Evolutionary conservation across 73 alveolate genomes (phyloP), one percentile per base, ranked within the genome.

Genomic region (Paramecium bursaria): DNA sequence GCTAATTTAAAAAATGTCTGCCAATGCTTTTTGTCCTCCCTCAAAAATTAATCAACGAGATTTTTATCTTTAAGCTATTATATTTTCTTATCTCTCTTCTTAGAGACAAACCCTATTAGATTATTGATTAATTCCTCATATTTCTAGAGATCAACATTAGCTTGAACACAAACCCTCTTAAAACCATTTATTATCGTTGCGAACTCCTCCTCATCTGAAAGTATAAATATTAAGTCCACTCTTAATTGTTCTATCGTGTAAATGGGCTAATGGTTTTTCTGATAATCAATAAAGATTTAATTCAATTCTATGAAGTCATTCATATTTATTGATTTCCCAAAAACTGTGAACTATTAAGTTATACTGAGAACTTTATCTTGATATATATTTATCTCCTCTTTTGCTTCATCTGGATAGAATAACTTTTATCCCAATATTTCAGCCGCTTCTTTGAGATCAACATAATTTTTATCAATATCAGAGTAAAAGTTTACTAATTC

Each of bases 181-280:
- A 67, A 42, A n/a, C 46, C 11, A 39, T 67, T 67, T 47, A 67
- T 67, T 10, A 3, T n/a, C 14, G 44, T 35, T 0, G 19, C 11
- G 22, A 67, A 67, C 14, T 67, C 82, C 44, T 67, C 47, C 44
- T 39, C 39, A 42, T 67, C 55, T 39, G 33, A 39, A 6, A 67
- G 50, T 21, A 39, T 39, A 0, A 67, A 67, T 3, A 67, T 21
- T 67, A 67, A 15, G 44, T 67, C 61, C 0, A 42, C 21, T 39
- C 46, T 67, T 9, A 67, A 67, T 67, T 67, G 44, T 67, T 67
- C 82, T n/a, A 67, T 14, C 1, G 82, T 25, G 55, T 39, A 67
- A 2, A 67, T 67, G 1, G 82, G 82, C 44, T 67, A 3, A 6
- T 67, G 44, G 33, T 67, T 13, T 54, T 54, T 54, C 7, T 27